A percentile compares a stretch with the other conserved stretches of the same genome.
These are phyloP conservation scores for Thalassiosira pacifica DNA, from an alignment of 352 stramenopile genomes.

Conservation along the genomic window DNA sequence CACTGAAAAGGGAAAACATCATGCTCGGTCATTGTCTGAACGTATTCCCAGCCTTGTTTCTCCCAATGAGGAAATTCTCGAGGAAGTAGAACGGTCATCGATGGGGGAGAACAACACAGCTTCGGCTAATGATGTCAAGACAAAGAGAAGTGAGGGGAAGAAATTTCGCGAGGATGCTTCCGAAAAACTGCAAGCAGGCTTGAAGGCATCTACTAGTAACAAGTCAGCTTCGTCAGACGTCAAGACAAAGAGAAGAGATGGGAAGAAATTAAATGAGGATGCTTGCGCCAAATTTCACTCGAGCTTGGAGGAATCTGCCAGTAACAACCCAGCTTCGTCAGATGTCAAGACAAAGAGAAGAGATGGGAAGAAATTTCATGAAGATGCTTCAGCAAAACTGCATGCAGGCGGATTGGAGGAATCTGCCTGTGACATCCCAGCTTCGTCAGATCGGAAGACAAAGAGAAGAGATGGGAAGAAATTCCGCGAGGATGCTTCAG, in stretches of 20 bases:
- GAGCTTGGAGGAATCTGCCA: not conserved
- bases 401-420: not conserved
- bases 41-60: not conserved
- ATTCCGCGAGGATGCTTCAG: no score
- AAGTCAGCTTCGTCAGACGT: not conserved
- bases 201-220: no score
- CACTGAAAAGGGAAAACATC: no score
- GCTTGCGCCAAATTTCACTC: not conserved
- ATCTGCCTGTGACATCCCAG: not conserved
- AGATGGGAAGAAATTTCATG: not conserved
- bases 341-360: not conserved
- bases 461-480: not conserved
- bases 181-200: not conserved
- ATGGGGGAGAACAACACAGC: not conserved
- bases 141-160: not conserved
- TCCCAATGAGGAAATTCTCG: conserved; percentile 18
- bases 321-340: not conserved
- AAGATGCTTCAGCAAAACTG: no score
- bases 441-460: not conserved
- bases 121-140: not conserved
- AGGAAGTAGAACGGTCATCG: conserved; percentile 14
- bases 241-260: not conserved
- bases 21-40: not conserved
- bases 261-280: not conserved
- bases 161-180: no score